Evolutionary conservation across 345 rosid species (phyloP).

Genomic region (Rhodamnia rubescens): DNA sequence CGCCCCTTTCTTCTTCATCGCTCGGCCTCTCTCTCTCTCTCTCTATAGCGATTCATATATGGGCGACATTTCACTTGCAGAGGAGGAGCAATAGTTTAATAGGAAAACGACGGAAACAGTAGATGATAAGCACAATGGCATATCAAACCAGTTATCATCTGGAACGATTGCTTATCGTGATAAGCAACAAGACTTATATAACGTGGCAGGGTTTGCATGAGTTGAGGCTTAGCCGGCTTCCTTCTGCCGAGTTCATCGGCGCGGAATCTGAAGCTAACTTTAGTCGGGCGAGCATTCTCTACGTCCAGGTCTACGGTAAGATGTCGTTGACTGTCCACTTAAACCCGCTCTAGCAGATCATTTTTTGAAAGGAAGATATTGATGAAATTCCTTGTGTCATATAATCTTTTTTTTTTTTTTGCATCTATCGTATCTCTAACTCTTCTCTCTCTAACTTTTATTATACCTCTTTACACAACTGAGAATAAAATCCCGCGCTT

Average conservation of each 20-base stretch:
- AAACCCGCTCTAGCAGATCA: not conserved
- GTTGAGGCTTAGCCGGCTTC: conserved; percentile 50
- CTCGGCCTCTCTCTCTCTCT: not conserved
- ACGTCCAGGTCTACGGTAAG: not conserved
- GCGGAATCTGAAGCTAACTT: conserved; percentile 55
- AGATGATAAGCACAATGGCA: rapidly evolving
- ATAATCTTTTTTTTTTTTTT: no score
- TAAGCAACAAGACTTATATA: not conserved
- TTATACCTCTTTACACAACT: no score
- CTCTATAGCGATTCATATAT: not conserved
- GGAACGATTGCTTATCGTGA: not conserved
- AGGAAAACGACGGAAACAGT: conserved; percentile 32
- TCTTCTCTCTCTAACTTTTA: no score
- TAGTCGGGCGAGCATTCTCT: not conserved
- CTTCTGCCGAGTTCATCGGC: conserved; percentile 52
- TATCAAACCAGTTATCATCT: conserved; percentile 3
- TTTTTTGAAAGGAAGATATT: not conserved
- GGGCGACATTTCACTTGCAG: conserved; percentile 14
- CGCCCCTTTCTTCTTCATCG: not conserved
- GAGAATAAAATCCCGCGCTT: no score
- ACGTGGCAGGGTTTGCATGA: not conserved
- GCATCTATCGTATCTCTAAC: no score
- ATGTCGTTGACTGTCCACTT: not conserved
- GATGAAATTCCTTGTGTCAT: not conserved
- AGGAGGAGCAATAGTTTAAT: conserved; percentile 30